These are phyloP conservation scores for Lophiostoma macrostomum DNA, from an alignment of 495 filamentous ascomycete genomes.

Conservation along the genomic window DNA sequence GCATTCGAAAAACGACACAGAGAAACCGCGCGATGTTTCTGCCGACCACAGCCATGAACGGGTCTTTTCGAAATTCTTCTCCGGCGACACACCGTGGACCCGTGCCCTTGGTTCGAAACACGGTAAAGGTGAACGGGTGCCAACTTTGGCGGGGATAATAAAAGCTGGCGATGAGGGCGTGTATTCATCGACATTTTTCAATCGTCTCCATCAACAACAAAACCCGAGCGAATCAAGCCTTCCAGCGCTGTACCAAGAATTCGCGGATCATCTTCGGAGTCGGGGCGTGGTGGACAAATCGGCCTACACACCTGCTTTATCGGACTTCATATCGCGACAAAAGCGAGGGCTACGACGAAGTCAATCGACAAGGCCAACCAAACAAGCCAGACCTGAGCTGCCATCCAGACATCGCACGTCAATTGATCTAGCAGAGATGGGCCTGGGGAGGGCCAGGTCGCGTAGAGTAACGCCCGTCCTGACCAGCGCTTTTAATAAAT, in stretches of 20 bases:
- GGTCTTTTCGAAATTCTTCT: background rate
- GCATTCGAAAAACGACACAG: slow-evolving; percentile 1
- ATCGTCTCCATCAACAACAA: slow-evolving; percentile 9
- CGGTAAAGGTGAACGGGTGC: slow-evolving; percentile 5
- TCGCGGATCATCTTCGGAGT: background rate
- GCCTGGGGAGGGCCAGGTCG: slow-evolving; percentile 5
- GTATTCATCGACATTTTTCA: slow-evolving; percentile 15
- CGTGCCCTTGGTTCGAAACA: background rate
- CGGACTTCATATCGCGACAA: slow-evolving; percentile 2
- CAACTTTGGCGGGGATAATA: slow-evolving; percentile 16
- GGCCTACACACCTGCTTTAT: slow-evolving; percentile 3
- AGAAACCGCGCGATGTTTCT: no score
- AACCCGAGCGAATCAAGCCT: slow-evolving; percentile 1
- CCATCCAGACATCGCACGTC: slow-evolving; percentile 7
- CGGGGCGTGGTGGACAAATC: slow-evolving; percentile 7
- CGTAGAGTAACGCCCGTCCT: slow-evolving; percentile 3
- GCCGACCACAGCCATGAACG: background rate
- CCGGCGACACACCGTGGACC: background rate
- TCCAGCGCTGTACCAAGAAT: slow-evolving; percentile 4
- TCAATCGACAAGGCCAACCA: slow-evolving; percentile 1
- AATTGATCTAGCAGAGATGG: slow-evolving; percentile 9
- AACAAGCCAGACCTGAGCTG: background rate
- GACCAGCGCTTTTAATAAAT: background rate
- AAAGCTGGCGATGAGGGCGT: slow-evolving; percentile 25
- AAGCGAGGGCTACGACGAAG: background rate